These are phyloP conservation scores for Diaporthe caulivora DNA, from an alignment of 2,329 filamentous ascomycete genomes.

Conservation along the genomic window DNA sequence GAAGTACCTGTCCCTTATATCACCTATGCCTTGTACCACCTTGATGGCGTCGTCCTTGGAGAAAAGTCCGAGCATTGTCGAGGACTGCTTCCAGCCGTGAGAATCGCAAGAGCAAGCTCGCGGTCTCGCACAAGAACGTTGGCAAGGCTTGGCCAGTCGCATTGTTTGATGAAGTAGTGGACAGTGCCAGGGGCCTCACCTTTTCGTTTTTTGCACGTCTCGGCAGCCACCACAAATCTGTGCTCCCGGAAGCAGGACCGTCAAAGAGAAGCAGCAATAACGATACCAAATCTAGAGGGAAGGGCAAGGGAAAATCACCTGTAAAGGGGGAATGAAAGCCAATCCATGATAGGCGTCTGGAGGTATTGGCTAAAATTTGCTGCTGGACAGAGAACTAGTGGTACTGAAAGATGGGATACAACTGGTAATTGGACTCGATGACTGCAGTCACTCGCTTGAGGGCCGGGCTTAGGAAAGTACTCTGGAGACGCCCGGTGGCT, in stretches of 20 bases:
- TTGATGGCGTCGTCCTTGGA: background rate
- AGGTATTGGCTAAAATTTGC: too few species aligned
- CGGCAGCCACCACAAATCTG: background rate
- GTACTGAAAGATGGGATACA: too few species aligned
- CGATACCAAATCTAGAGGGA: too few species aligned
- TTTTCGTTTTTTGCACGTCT: background rate
- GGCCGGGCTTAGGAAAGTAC: too few species aligned
- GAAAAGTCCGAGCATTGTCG: background rate
- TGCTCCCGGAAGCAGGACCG: background rate
- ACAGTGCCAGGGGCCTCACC: background rate
- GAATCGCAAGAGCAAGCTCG: background rate
- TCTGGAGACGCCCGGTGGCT: too few species aligned
- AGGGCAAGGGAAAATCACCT: too few species aligned
- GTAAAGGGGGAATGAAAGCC: too few species aligned
- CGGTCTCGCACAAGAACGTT: background rate
- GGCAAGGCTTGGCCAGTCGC: background rate
- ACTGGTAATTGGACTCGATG: too few species aligned
- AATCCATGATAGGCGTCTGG: too few species aligned
- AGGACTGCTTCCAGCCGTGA: background rate
- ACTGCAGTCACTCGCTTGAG: too few species aligned
- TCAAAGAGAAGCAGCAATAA: too few species aligned
- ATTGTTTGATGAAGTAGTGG: background rate
- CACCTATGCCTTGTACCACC: background rate
- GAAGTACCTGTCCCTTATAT: background rate
- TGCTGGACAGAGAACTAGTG: too few species aligned